Evolutionary conservation across 331 rosid genomes (phyloP), one percentile per base, ranked within the genome.

Genomic region (Telfairia occidentalis): DNA sequence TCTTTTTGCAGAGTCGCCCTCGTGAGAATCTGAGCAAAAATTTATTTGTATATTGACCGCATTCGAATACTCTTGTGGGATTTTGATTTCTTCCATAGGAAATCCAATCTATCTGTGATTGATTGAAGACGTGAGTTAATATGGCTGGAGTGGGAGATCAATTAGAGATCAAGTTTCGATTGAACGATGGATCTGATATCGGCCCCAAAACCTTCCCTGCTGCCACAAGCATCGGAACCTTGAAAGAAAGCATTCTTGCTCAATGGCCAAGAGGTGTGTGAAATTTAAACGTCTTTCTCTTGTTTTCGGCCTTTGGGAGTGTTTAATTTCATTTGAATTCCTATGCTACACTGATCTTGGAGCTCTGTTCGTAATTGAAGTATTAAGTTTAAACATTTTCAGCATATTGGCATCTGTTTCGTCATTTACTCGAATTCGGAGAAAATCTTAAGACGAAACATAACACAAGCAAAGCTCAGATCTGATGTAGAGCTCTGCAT

Each of bases 131-230:
- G 5, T 8, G 11, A 75, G 30, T 77, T 78, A 74, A 78, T 79
- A 91, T 94, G 98, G 89, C 95, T 54, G 97, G 83, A 81, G 86
- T 77, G 63, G 95, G 90, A 87, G 95, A 88, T 72, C 98, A 89
- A 79, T 86, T 94, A 83, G 96, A 91, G 89, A 91, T 94, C 91
- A 94, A 86, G 86, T 94, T 94, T 83, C 81, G 96, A 73, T 82
- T 91, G 83, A 91, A 79, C 5, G 98, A 94, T 85, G 97, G 97
- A 79, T 86, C 97, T 45, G 96, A 94, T 94, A 94, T 94, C 76
- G 97, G 98, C 75, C 98, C 98, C 24, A 88, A 75, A 78, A 88
- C 85, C 77, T 94, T 88, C 85, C 92, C 97, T 67, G 85, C 90
- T 74, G 97, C 98, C 23, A 87, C 98, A 60, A 94, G 81, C 84